phyloP scores from a whole-genome alignment of 1,284 basidiomycete genomes.

The Serendipita sp. region DNA sequence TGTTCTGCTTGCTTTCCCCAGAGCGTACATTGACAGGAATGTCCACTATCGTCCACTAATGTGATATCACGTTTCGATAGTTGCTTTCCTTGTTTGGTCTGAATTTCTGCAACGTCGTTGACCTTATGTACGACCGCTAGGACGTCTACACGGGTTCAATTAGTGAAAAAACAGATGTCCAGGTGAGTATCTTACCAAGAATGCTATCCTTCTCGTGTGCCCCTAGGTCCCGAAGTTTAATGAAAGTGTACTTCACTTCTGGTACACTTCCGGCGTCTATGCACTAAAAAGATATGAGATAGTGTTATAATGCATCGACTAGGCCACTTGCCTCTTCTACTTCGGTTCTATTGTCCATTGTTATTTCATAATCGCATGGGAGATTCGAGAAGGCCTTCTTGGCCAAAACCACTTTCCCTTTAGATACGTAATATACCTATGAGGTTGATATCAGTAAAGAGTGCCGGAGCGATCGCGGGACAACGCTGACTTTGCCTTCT shows the following conservation, averaged over 20 bases:
- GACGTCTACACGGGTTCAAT: conserved; percentile 46
- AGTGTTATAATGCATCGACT: conserved; percentile 10
- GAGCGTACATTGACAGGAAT: conserved; percentile 73
- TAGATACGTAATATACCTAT: conserved; percentile 67
- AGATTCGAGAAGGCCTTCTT: conserved; percentile 95
- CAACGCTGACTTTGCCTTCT: conserved; percentile 64
- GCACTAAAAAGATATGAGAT: conserved; percentile 36
- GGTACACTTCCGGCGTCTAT: conserved; percentile 64
- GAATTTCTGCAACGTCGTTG: conserved; percentile 54
- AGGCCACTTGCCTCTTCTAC: conserved; percentile 51
- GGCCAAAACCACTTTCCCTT: conserved; percentile 83
- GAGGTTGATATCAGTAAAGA: background rate
- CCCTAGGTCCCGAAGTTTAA: conserved; percentile 50
- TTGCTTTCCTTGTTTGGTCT: conserved; percentile 44
- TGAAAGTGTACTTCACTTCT: conserved; percentile 71
- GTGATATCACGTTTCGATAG: conserved; percentile 78
- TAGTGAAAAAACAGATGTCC: background rate
- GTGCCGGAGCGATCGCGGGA: background rate
- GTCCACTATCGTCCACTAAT: conserved; percentile 75
- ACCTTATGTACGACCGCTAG: conserved; percentile 74
- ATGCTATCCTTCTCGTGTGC: conserved; percentile 59
- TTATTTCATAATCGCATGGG: conserved; percentile 88
- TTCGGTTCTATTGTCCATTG: conserved; percentile 71
- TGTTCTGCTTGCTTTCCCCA: conserved; percentile 95
- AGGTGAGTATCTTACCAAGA: conserved; percentile 41